Evolutionary conservation across 1,284 basidiomycete species (phyloP), one percentile per base, ranked within the genome.

Genomic region (Laetiporus sulphureus): DNA sequence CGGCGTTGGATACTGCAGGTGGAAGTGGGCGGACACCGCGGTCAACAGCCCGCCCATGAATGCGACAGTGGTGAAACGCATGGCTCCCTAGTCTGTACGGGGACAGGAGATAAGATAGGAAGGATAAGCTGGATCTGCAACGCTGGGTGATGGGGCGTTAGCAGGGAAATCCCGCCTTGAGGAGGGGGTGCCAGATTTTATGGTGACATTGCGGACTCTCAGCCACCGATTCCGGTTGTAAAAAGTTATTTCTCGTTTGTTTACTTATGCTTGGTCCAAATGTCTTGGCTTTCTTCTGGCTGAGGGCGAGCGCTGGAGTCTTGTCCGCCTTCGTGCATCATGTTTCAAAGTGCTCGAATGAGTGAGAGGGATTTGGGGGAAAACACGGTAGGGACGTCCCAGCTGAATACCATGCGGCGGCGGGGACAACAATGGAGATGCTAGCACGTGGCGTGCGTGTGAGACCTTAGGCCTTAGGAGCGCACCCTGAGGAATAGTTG

Each of bases 21-120:
- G 75, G 65, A 85, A 87, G 60, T 87, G 84, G 5, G 80, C 83
- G 34, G 69, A 68, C 31, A 66, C 77, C 15, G 66, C 57, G 42
- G 54, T 49, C 46, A 56, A 39, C 16, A 57, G 50, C 42, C 54
- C 48, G 37, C 43, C 23, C 23, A 57, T 18, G 43, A 69, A 41
- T 36, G 60, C 33, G 32, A 68, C 32, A 30, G 61, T 40, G 24
- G 59, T 25, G 45, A 69, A 55, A 40, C 57, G 58, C 67, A 69
- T 69, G 32, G 32, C 20, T 27, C 18, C 23, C 23, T 15, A 16
- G n/a, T n/a, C n/a, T n/a, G n/a, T n/a, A n/a, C n/a, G n/a, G n/a
- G n/a, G n/a, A n/a, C n/a, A n/a, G n/a, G n/a, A n/a, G n/a, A n/a
- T n/a, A n/a, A n/a, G n/a, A n/a, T n/a, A n/a, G n/a, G n/a, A n/a